These are phyloP conservation scores for Aspergillus luchuensis DNA, from an alignment of 2,329 filamentous ascomycete genomes.

Conservation along the genomic window DNA sequence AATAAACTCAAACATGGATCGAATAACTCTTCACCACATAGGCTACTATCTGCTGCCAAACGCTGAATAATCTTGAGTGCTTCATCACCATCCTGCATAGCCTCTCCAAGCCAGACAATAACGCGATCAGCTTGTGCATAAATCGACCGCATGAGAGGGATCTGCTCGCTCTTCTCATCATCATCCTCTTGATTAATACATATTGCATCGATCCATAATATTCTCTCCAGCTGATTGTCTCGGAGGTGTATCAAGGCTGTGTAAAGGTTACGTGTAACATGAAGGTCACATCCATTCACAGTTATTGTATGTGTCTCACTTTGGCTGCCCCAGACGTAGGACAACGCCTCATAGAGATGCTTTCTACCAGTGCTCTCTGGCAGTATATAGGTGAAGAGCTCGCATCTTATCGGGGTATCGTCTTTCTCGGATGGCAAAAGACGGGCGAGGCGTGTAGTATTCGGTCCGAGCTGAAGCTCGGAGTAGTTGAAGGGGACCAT, in stretches of 20 bases:
- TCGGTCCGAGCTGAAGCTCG: too few species aligned
- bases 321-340: conserved; percentile 1
- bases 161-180: conserved; percentile 23
- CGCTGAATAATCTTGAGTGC: neutral
- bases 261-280: conserved; percentile 6
- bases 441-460: too few species aligned
- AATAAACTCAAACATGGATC: neutral
- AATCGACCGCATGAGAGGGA: conserved; percentile 24
- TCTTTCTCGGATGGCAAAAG: too few species aligned
- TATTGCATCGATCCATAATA: conserved; percentile 24
- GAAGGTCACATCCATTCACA: neutral
- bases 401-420: neutral
- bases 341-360: neutral
- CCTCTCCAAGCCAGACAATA: conserved; percentile 20
- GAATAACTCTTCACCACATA: rapidly evolving
- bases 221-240: neutral
- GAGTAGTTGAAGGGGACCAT: too few species aligned
- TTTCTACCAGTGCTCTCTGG: neutral
- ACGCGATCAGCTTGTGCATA: conserved; percentile 18
- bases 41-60: rapidly evolving
- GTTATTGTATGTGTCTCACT: neutral
- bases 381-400: neutral
- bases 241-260: neutral
- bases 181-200: conserved; percentile 26
- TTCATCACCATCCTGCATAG: neutral